Base-by-base conservation (phyloP, 2,329 filamentous ascomycete genomes). In the Clonostachys rosea region DNA sequence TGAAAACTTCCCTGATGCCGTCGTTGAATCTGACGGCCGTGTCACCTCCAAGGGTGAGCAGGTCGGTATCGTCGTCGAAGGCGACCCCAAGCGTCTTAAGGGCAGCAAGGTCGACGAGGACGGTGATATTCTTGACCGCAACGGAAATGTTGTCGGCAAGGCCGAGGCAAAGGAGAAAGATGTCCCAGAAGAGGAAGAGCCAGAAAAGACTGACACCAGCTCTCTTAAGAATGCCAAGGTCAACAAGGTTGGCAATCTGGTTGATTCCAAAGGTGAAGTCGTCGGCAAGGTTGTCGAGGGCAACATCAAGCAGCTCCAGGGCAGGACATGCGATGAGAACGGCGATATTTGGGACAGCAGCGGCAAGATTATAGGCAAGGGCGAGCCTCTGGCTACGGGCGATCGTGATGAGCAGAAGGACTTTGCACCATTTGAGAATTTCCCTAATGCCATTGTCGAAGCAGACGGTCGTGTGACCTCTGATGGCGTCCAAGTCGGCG, bases 281-380 rank as follows among this genome's bases (percentile, higher is more conserved):
- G 67, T 87, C 53, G 86, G 82, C 14, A 81, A 79, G 42, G 70
- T 90, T 12, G 66, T 80, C 34, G 76, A 84, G 54, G 86, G 86
- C 36, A 78, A 83, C 14, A 55, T 80, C 16, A 79, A 84, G 63
- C 73, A 85, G 51, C 74, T 89, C 6, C 63, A 83, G 34, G 84
- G 84, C 55, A 81, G 78, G 57, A 78, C 79, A 58, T 70, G 81
- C 34, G 84, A 88, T 51, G 80, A 79, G 46, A 67, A 86, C 35
- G 86, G 86, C 41, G 74, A 85, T 53, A 84, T 89, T 66, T 89
- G 82, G 80, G 83, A 83, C 58, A 84, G 88, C 50, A 72, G 73
- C 6, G 86, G 86, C 50, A 79, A 87, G 61, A 71, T 86, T 36
- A 77, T 89, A 44, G 86, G 86, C 33, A 78, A 78, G 46, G 81